A percentile compares a stretch with the other conserved stretches of the same genome.
These are phyloP conservation scores for Malassezia psittaci DNA, from an alignment of 1,284 basidiomycete genomes.

Conservation along the genomic window DNA sequence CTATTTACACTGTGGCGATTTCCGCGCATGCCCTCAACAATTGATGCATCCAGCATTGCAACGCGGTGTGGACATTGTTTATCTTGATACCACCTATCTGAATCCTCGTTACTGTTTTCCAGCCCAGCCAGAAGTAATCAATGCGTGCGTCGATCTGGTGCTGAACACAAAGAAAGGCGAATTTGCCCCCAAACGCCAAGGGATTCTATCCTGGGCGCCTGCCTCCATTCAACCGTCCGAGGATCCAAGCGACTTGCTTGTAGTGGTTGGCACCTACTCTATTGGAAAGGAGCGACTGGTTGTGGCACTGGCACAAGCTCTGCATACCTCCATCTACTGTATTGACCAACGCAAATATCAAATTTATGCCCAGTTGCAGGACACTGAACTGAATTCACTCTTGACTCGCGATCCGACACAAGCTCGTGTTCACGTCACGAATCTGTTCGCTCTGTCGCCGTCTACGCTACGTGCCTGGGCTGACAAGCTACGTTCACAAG, in stretches of 20 bases:
- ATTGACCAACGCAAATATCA: conserved; percentile 54
- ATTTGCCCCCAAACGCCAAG: background rate
- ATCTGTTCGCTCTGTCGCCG: conserved; percentile 64
- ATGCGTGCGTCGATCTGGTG: conserved; percentile 71
- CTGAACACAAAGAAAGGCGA: background rate
- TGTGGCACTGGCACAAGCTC: conserved; percentile 75
- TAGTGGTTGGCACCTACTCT: conserved; percentile 88
- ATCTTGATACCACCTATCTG: conserved; percentile 92
- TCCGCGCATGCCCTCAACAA: conserved; percentile 47
- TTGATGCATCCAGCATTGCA: conserved; percentile 28
- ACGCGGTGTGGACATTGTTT: conserved; percentile 64
- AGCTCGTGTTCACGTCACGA: conserved; percentile 75
- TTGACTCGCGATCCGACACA: conserved; percentile 65
- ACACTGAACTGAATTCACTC: conserved; percentile 64
- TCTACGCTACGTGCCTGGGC: conserved; percentile 67
- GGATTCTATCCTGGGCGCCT: background rate
- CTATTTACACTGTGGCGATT: conserved; percentile 89
- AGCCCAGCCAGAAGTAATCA: conserved; percentile 79
- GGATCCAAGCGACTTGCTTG: conserved; percentile 49
- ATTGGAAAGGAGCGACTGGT: conserved; percentile 96
- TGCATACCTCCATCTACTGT: conserved; percentile 80
- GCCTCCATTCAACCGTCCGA: background rate
- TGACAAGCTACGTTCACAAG: conserved; percentile 57
- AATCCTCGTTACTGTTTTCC: conserved; percentile 92
- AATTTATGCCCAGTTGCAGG: conserved; percentile 33